Evolutionary conservation across 257 asterid genomes (phyloP).

Genomic region (Capsicum baccatum): DNA sequence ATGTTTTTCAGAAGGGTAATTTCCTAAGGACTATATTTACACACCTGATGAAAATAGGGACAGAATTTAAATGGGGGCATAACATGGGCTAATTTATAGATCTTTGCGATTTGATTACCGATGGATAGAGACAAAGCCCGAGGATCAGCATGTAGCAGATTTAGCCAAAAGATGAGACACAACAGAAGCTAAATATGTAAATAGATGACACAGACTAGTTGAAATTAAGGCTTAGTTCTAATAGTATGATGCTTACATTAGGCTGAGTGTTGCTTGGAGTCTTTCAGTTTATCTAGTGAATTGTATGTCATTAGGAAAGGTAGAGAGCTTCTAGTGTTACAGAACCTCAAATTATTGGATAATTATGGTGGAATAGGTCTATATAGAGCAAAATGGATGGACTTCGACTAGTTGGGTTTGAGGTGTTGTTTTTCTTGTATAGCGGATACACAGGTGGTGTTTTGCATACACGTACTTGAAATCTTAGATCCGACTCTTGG

Average conservation of each 20-base stretch:
- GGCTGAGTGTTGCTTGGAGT: background rate
- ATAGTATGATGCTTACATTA: background rate
- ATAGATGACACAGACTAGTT: background rate
- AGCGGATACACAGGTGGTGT: background rate
- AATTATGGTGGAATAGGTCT: background rate
- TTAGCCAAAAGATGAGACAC: background rate
- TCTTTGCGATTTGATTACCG: background rate
- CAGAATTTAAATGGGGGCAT: background rate
- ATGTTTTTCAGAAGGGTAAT: background rate
- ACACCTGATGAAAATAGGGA: background rate
- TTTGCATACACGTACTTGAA: background rate
- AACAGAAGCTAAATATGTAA: background rate
- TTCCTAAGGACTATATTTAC: background rate
- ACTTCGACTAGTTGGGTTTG: background rate
- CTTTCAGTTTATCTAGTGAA: background rate
- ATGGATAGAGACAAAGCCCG: background rate
- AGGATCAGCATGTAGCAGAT: background rate
- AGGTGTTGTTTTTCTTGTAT: background rate
- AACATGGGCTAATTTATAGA: background rate
- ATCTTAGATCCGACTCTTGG: background rate
- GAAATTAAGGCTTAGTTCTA: background rate
- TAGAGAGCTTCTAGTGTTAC: slow-evolving; percentile 4
- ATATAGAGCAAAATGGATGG: background rate
- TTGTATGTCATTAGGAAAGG: background rate
- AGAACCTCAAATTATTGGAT: background rate